Evolutionary conservation across 1,284 basidiomycete genomes (phyloP), one percentile per base, ranked within the genome.

Genomic region (Flammula alnicola): DNA sequence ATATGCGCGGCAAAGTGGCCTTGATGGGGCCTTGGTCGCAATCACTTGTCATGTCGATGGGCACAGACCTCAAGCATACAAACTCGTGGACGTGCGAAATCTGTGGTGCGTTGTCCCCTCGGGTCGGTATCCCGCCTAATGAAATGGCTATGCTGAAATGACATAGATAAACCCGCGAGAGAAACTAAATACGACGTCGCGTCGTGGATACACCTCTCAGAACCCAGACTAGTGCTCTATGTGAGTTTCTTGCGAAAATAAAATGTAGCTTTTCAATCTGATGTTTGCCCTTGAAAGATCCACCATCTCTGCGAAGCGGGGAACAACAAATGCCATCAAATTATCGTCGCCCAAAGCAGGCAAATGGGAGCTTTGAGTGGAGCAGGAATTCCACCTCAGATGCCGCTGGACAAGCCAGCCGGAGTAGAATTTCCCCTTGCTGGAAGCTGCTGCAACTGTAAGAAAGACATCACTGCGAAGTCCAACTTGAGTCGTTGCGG

Each of bases 161-260:
- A 12, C 19, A 11, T 41, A 57, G 55, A 44, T 7, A 51, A 58
- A 20, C 57, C 51, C 5, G 48, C 57, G 1, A 42, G 57, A 44
- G 59, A 54, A 22, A 54, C 41, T 1, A 52, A 51, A 25, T 49
- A 49, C 12, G 47, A 49, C 20, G 33, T 49, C 8, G 44, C 52
- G 11, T 47, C 50, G 5, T 54, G 51, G 52, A 48, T 47, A 11
- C 59, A 58, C 20, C 47, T 56, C 10, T 31, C 50, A n/a, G 36
- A 53, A 31, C 56, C 55, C 4, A 37, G 48, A 14, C 42, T 50
- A n/a, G 43, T 56, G 3, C 12, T 60, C 36, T 60, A 60, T 36
- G 56, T 39, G 17, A 8, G 37, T 33, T 20, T 2, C 26, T 37
- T 2, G 11, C n/a, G n/a, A n/a, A n/a, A n/a, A n/a, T n/a, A n/a